Base-by-base conservation (phyloP, 768 basidiomycete species). In the Pleurotus tuoliensis region DNA sequence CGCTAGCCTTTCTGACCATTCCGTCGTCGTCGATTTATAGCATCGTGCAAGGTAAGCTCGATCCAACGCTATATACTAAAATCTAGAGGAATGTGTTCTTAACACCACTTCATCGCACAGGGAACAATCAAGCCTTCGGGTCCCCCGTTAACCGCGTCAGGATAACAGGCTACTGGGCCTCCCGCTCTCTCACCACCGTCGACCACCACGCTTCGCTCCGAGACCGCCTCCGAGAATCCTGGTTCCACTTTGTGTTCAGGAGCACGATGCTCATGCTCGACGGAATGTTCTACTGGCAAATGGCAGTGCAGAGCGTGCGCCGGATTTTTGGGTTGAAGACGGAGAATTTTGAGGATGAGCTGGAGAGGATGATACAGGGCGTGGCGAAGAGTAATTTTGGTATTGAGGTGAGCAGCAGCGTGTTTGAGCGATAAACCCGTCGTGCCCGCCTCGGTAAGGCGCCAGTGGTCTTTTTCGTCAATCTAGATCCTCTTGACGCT, bases 141-240 rank as follows among this genome's bases (percentile, higher is more conserved):
- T 90, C 90, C 2, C 93, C 93, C 0, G 89, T 93, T 0, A 94
- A 95, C 65, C 83, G 93, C 16, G 87, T 97, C 72, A 94, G 92
- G 69, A 89, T 95, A 54, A 92, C 89, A 0, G 93, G 90, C 0
- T 82, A 81, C 66, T 92, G 85, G 82, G 94, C 92, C 24, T 86
- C 90, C 3, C 76, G 79, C 20, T 87, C 88, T 3, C 76, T 89
- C 4, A 71, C 77, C 8, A 71, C 73, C n/a, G 70, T 75, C 25
- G 30, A 34, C 3, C 62, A 74, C 13, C 62, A 76, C 57, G 74
- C 83, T 30, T 60, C 75, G 13, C 57, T 82, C 46, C 50, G 62
- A 3, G 68, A 74, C 44, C 77, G 82, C 3, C 38, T 82, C 1
- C 67, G 66, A 40, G 86, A 87, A 64, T 81, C 80, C 63, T 81